Percentiles rank a stretch among this genome's conserved stretches.
phyloP scores from a whole-genome alignment of 1,284 basidiomycete species.

The Trichosporon ovoides region DNA sequence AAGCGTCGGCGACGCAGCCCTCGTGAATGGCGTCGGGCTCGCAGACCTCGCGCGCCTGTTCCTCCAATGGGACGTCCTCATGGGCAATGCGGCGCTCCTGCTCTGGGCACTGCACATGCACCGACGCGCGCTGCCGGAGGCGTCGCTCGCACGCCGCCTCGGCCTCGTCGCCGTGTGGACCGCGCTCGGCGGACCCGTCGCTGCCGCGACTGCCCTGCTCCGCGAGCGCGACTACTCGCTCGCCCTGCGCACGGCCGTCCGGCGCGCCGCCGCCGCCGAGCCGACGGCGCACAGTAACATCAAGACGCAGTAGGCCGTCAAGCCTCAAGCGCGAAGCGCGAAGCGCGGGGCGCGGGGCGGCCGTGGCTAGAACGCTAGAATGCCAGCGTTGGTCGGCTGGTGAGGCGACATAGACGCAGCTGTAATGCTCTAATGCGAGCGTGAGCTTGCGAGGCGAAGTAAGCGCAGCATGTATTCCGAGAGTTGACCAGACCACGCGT shows the following conservation, averaged over 20 bases:
- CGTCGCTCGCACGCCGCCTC: background rate
- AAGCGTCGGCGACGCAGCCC: background rate
- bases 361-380: no score
- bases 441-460: no score
- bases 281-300: no score
- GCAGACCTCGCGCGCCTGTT: background rate
- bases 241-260: background rate
- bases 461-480: no score
- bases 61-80: background rate
- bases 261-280: background rate
- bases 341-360: no score
- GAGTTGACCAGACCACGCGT: no score
- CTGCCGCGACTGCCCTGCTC: background rate
- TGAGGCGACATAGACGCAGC: no score
- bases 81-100: background rate
- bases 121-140: background rate
- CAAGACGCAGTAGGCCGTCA: background rate
- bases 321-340: no score
- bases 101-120: background rate
- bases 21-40: background rate
- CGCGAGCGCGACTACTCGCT: background rate
- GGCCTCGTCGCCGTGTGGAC: background rate
- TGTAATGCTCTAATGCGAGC: no score
- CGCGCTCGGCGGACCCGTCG: background rate
- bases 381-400: no score